phyloP scores from a whole-genome alignment of 169 alveolate species.

The Babesia divergens region DNA sequence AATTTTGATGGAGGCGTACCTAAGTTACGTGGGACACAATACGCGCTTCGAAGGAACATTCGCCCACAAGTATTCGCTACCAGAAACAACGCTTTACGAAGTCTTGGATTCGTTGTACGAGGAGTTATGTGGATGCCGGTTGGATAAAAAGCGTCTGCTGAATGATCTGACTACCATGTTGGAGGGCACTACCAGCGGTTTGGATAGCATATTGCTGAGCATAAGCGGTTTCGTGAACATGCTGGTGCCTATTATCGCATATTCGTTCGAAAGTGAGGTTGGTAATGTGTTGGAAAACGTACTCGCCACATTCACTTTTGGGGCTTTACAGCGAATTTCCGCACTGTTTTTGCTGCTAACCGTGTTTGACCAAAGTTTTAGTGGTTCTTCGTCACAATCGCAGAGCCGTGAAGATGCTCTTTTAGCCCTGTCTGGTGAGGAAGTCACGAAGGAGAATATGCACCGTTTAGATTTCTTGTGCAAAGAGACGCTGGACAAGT shows the following conservation, averaged over 20 bases:
- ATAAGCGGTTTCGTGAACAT: conserved; percentile 3
- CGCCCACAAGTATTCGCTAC: background rate
- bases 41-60: background rate
- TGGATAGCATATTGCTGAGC: conserved; percentile 17
- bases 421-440: background rate
- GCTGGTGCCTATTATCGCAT: conserved; percentile 3
- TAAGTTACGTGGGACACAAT: background rate
- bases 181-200: background rate
- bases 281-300: background rate
- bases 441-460: background rate
- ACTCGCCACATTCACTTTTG: conserved; percentile 15
- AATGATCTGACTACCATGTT: background rate
- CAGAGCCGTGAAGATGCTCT: background rate
- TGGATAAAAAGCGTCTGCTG: background rate
- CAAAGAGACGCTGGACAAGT: conserved; percentile 13
- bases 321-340: conserved; percentile 13
- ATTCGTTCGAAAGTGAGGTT: background rate
- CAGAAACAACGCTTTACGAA: background rate
- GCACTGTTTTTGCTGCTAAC: conserved; percentile 18
- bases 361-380: background rate
- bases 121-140: background rate
- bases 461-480: background rate
- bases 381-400: background rate
- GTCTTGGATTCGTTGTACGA: conserved; percentile 28
- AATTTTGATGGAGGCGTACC: conserved; percentile 29